Evolutionary conservation across 2,329 filamentous ascomycete species (phyloP).

Genomic region (Coniella lustricola): DNA sequence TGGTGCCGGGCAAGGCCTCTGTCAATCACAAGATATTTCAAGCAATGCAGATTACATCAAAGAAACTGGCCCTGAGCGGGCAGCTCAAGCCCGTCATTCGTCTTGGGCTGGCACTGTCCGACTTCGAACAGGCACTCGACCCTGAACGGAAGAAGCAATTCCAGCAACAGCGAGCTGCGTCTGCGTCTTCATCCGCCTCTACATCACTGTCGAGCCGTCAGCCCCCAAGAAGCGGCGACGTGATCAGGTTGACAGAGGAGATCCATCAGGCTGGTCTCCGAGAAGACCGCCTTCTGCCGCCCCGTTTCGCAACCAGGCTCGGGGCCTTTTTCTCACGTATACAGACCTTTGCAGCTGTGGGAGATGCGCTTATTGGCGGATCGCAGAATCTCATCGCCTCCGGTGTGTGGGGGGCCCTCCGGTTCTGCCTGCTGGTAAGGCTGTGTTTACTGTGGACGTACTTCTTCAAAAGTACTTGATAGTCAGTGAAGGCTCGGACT

Average conservation of each 20-base stretch:
- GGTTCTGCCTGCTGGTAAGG: conserved; percentile 11
- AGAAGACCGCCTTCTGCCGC: conserved; percentile 2
- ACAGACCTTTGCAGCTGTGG: conserved; percentile 9
- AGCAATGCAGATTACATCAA: not conserved
- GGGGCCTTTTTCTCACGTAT: conserved; percentile 9
- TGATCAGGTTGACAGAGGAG: conserved; percentile 16
- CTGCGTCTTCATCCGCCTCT: too few relatives aligned
- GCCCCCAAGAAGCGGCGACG: not conserved
- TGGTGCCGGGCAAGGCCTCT: too few relatives aligned
- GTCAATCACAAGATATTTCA: not conserved
- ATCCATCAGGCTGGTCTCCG: conserved; percentile 15
- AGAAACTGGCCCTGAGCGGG: not conserved
- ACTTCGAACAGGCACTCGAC: not conserved
- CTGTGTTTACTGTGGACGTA: too few relatives aligned
- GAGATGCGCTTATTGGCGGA: conserved; percentile 9
- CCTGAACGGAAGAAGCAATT: not conserved
- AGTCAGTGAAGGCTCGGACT: too few relatives aligned
- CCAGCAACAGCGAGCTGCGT: not conserved
- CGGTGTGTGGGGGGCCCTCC: conserved; percentile 14
- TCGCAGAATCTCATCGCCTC: conserved; percentile 16
- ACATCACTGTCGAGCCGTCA: not conserved
- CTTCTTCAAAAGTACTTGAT: too few relatives aligned
- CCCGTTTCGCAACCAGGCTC: conserved; percentile 7
- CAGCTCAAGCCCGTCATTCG: conserved; percentile 1
- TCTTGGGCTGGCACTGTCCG: not conserved